Evolutionary conservation across 1,139 yeast genomes (phyloP), one percentile per base, ranked within the genome.

Genomic region (Kurtzmaniella quercitrusa): DNA sequence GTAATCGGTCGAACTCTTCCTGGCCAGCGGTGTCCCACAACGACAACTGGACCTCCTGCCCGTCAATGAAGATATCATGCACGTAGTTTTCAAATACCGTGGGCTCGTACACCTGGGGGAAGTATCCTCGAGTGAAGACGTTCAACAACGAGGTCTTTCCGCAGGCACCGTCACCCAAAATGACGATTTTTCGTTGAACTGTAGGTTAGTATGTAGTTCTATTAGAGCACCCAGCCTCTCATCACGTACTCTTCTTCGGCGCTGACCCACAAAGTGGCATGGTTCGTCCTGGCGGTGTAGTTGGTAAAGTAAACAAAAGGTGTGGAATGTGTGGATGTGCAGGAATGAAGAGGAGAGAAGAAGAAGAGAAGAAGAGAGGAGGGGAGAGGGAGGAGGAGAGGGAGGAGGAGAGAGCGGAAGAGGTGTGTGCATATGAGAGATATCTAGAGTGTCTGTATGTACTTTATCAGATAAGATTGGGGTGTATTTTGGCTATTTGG

Each of bases 11-110:
- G 59, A 91, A 93, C 68, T 93, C 98, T 68, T 93, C 98, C 70
- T 93, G 98, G 6, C 98, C 98, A 3, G 98, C 98, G 5, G 98
- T 93, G 62, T 93, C 98, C 98, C 98, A 93, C 46, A 93, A 73
- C 23, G 97, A 89, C 50, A 93, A 70, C 59, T 91, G 95, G 56
- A 93, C 87, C 42, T 94, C 90, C 63, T 89, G 91, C 40, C 94
- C 94, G 63, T 93, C 98, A 47, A 93, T 90, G 67, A 88, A 93
- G 51, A 93, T 91, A 62, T 93, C 98, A 66, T 93, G 98, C 47
- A 91, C 96, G 62, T 93, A 93, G 69, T 93, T 93, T 63, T 93
- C 98, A 65, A 93, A 93, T 31, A 93, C 98, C 0, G 98, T 93
- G 21, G 98, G 98, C 59, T 93, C 98, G 64, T 93, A 93, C 17